These are phyloP conservation scores for Thalassia testudinum DNA, from an alignment of 116 monocot genomes.

Conservation along the genomic window DNA sequence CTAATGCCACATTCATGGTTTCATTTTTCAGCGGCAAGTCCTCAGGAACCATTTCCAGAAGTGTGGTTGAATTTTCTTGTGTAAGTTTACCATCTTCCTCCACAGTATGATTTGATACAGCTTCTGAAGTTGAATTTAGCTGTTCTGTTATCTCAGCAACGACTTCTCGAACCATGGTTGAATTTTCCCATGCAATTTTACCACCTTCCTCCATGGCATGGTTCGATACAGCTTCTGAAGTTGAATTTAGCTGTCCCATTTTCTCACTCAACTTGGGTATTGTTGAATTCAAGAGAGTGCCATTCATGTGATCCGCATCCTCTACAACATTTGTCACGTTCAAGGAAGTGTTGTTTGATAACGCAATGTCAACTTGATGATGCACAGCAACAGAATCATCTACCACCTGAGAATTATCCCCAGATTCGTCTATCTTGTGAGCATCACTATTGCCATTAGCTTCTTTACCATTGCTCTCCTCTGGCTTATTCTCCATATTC, in stretches of 20 bases:
- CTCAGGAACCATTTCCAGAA: background rate
- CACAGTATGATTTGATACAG: background rate
- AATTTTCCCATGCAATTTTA: background rate
- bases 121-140: background rate
- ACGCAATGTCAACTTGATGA: background rate
- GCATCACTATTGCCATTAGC: background rate
- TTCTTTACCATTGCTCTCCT: background rate
- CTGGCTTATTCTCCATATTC: background rate
- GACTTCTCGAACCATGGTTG: no score
- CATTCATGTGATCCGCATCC: background rate
- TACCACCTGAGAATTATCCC: background rate
- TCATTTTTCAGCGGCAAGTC: background rate
- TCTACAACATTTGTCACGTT: background rate
- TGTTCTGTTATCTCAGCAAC: background rate
- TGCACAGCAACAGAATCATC: constrained; percentile 6
- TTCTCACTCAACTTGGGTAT: background rate
- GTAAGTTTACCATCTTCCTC: background rate
- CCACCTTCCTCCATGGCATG: background rate
- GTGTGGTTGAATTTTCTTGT: background rate
- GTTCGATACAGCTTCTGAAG: background rate
- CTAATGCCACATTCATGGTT: background rate
- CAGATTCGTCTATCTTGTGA: background rate
- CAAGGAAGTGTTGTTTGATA: background rate
- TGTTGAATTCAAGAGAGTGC: constrained; percentile 4
- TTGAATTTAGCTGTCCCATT: constrained; percentile 1